Evolutionary conservation across 2,329 filamentous ascomycete species (phyloP).

Genomic region (Bipolaris zeicola): DNA sequence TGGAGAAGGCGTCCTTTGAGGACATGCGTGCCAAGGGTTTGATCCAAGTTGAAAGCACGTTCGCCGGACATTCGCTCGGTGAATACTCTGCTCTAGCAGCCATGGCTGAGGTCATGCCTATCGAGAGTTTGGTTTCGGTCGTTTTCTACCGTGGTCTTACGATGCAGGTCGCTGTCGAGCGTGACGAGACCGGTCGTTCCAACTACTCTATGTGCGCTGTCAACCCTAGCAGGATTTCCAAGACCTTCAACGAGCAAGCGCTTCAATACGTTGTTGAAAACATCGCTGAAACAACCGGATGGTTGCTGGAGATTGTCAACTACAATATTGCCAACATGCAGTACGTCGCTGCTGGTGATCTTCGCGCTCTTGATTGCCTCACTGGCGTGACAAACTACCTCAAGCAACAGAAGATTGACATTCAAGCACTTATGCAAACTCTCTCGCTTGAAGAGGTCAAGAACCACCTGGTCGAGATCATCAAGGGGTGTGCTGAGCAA

Average conservation of each 20-base stretch:
- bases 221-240: slow-evolving; percentile 96
- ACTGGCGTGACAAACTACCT: slow-evolving; percentile 90
- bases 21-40: slow-evolving; percentile 98
- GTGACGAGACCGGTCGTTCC: slow-evolving; percentile 87
- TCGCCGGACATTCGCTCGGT: slow-evolving; percentile 95
- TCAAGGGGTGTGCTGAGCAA: slow-evolving; percentile 82
- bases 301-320: slow-evolving; percentile 99
- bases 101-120: slow-evolving; percentile 98
- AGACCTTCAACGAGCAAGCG: slow-evolving; percentile 98
- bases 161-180: slow-evolving; percentile 99
- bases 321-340: slow-evolving; percentile 77
- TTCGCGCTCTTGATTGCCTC: slow-evolving; percentile 68
- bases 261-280: slow-evolving; percentile 96
- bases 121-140: slow-evolving; percentile 95
- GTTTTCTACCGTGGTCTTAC: slow-evolving; percentile 99
- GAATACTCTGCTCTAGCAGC: slow-evolving; percentile 98
- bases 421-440: slow-evolving; percentile 86
- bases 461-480: slow-evolving; percentile 86
- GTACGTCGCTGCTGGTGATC: slow-evolving; percentile 70
- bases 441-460: slow-evolving; percentile 90
- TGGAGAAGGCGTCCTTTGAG: slow-evolving; percentile 99
- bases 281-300: slow-evolving; percentile 89
- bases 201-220: slow-evolving; percentile 99
- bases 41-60: slow-evolving; percentile 93
- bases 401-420: slow-evolving; percentile 96